Evolutionary conservation across 805 yeast genomes (phyloP), one percentile per base, ranked within the genome.

Genomic region (Sugiyamaella americana): DNA sequence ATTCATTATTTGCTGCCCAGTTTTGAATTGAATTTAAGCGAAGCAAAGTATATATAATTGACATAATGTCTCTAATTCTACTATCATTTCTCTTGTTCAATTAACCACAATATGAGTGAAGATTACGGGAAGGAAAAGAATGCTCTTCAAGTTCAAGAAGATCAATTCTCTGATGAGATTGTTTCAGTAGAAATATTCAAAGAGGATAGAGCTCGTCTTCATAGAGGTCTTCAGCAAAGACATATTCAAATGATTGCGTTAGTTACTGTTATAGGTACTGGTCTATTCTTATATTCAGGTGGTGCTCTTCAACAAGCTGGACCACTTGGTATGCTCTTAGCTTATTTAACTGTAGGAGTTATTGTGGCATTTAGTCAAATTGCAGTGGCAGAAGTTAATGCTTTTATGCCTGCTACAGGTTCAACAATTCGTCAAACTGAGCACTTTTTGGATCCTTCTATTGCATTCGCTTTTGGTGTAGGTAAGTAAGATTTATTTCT

Each of bases 221-320:
- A 58, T 44, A 43, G 71, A 50, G 66, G 66, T 43, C 58, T 73
- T 49, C 68, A 73, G 52, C 74, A 84, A 41, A 63, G 87, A 44
- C 87, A 82, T 58, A 72, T 80, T 52, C 73, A 79, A 47, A 79
- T 82, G 84, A 79, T 82, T 59, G 84, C 93, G 53, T 78, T 86
- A 54, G 94, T 93, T 55, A 91, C 93, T 55, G 85, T 91, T 5
- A 66, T 85, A 44, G 93, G 93, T 47, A 84, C 93, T 1, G 94
- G 89, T 59, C 70, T 85, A 47, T 69, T 85, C 53, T 81, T 85
- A 54, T 87, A 89, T 57, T 82, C 89, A 2, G 87, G 88, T 47
- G 67, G 79, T 13, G 80, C 89, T 1, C 70, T 85, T 46, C 69
- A 73, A n/a, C 62, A 72, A 10, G 87, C 86, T 11, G 95, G 95